phyloP scores from a whole-genome alignment of 371 early-diverging fungal genomes.

The Polyrhizophydium stewartii region DNA sequence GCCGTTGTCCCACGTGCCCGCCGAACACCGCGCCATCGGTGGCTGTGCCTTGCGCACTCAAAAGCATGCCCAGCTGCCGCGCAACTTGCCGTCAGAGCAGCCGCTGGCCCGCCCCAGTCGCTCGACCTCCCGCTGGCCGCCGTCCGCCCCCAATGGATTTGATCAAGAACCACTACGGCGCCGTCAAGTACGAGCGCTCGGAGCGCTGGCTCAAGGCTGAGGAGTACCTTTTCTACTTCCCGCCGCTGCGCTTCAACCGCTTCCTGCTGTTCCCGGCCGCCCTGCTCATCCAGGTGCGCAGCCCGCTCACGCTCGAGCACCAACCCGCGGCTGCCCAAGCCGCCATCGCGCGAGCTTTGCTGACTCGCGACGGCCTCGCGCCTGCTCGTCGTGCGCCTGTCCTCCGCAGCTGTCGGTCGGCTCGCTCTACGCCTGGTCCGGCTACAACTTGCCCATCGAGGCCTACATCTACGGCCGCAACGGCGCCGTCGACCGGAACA shows the following conservation, averaged over 20 bases:
- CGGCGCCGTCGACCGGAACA: conserved; percentile 23
- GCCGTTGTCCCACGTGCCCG: too few relatives aligned
- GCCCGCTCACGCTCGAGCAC: too few relatives aligned
- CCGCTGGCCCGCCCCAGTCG: too few relatives aligned
- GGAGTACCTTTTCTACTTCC: conserved; percentile 18
- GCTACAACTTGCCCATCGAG: conserved; percentile 61
- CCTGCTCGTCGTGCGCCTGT: background rate
- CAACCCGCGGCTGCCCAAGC: too few relatives aligned
- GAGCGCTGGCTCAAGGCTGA: conserved; percentile 31
- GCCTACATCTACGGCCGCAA: conserved; percentile 38
- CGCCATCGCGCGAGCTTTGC: background rate
- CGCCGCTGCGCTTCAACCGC: conserved; percentile 41
- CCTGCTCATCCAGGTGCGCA: conserved; percentile 46
- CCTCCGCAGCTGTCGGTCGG: conserved; percentile 50
- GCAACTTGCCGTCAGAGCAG: too few relatives aligned
- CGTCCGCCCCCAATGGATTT: background rate
- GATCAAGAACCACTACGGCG: conserved; percentile 34
- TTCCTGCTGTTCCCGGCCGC: conserved; percentile 59
- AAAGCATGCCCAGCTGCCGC: too few relatives aligned
- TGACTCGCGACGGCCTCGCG: background rate
- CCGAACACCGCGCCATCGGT: too few relatives aligned
- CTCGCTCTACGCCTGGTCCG: conserved; percentile 66
- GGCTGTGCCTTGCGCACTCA: too few relatives aligned
- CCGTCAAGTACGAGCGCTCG: conserved; percentile 27
- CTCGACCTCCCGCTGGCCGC: too few relatives aligned